Evolutionary conservation across 257 asterid species (phyloP).

Genomic region (Rehmannia glutinosa): DNA sequence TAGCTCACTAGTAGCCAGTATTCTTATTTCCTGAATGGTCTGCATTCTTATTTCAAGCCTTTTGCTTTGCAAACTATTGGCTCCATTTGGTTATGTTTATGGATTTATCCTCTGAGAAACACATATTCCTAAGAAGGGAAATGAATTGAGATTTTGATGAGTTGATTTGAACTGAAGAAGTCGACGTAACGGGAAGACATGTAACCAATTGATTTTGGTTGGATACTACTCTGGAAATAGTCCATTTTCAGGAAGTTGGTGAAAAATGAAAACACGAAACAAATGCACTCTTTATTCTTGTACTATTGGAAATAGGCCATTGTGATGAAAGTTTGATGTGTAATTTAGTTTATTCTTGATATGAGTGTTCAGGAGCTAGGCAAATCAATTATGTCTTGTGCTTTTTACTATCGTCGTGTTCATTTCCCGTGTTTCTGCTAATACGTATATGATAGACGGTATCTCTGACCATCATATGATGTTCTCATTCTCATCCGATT

Average conservation of each 20-base stretch:
- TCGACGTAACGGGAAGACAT: background rate
- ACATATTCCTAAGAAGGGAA: background rate
- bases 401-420: background rate
- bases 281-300: background rate
- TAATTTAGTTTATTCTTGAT: background rate
- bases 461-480: background rate
- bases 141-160: background rate
- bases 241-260: background rate
- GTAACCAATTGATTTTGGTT: background rate
- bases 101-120: slow-evolving; percentile 7
- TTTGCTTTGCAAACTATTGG: background rate
- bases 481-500: background rate
- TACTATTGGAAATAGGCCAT: background rate
- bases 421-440: background rate
- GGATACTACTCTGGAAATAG: background rate
- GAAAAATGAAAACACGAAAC: background rate
- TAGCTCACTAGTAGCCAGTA: too few species aligned
- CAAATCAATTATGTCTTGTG: background rate
- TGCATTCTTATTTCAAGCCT: background rate
- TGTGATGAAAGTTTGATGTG: background rate
- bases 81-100: background rate
- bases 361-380: background rate
- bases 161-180: slow-evolving; percentile 3
- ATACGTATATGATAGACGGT: background rate
- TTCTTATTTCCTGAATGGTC: too few species aligned